These are phyloP conservation scores for Penicillium odoratum DNA, from an alignment of 495 filamentous ascomycete species.

Conservation along the genomic window DNA sequence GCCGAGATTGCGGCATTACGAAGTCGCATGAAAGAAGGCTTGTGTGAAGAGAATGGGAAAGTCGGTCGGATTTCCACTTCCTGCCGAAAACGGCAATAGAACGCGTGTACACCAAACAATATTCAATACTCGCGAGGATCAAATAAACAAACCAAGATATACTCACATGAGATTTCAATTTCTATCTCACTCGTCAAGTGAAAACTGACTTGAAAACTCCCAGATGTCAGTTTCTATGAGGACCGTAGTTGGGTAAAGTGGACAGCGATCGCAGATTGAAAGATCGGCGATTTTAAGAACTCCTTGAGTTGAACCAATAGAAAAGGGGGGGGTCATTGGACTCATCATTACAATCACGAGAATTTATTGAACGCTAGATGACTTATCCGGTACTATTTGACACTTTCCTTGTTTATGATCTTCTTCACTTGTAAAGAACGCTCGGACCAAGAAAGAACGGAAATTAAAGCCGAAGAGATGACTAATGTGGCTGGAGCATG, in stretches of 20 bases:
- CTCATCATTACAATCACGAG: not conserved
- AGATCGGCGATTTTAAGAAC: slow-evolving; percentile 2
- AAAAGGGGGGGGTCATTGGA: not conserved
- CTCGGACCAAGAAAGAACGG: not conserved
- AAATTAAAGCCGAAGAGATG: not conserved
- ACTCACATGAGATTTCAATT: not conserved
- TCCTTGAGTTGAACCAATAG: not conserved
- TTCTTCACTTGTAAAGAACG: not conserved
- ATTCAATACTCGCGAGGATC: not conserved
- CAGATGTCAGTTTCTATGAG: not conserved
- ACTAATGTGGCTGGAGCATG: not conserved
- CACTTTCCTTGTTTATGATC: not conserved
- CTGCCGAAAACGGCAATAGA: not conserved
- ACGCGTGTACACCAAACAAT: not conserved
- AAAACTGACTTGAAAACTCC: not conserved
- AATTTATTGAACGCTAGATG: not conserved
- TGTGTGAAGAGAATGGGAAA: too few species aligned
- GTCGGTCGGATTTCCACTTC: not conserved
- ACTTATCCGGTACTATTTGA: not conserved
- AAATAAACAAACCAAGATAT: not conserved
- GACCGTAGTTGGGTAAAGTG: not conserved
- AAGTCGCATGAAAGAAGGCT: not conserved
- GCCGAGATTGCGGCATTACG: not conserved
- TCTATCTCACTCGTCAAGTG: too few species aligned
- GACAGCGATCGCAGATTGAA: not conserved